phyloP scores from a whole-genome alignment of 2,329 filamentous ascomycete species.

The Xylariomycetidae sp. region DNA sequence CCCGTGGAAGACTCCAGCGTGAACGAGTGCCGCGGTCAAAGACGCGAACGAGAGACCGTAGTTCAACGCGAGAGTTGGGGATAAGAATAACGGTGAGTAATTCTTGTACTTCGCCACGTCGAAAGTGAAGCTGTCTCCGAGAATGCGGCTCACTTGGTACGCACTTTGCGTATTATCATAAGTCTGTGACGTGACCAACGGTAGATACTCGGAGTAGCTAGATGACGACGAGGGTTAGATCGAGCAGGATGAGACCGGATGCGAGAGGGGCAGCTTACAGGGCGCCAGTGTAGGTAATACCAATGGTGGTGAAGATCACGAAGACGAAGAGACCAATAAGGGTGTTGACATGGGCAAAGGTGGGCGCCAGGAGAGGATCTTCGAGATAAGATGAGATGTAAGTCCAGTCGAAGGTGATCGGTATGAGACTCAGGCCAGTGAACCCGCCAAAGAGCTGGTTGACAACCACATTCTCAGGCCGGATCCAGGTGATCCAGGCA shows the following conservation, averaged over 20 bases:
- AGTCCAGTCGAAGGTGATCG: slow-evolving; percentile 42
- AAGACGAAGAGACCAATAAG: slow-evolving; percentile 37
- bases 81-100: slow-evolving; percentile 53
- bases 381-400: slow-evolving; percentile 31
- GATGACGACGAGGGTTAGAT: slow-evolving; percentile 7
- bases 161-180: slow-evolving; percentile 52
- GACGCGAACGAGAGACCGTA: slow-evolving; percentile 51
- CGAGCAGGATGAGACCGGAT: not conserved
- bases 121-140: slow-evolving; percentile 43
- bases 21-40: slow-evolving; percentile 39
- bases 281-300: slow-evolving; percentile 40
- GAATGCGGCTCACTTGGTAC: slow-evolving; percentile 49
- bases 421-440: slow-evolving; percentile 36
- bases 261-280: slow-evolving; percentile 23
- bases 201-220: slow-evolving; percentile 47
- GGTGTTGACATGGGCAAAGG: slow-evolving; percentile 37
- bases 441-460: slow-evolving; percentile 47
- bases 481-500: slow-evolving; percentile 43
- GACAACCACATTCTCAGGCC: slow-evolving; percentile 39
- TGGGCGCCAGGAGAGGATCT: slow-evolving; percentile 29
- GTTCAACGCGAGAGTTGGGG: slow-evolving; percentile 39
- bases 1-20: slow-evolving; percentile 33
- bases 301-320: slow-evolving; percentile 39
- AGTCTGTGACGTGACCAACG: slow-evolving; percentile 47
- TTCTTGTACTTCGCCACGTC: slow-evolving; percentile 45